Percentiles rank a stretch among this genome's conserved stretches.
These are phyloP conservation scores for Ehretia macrophylla DNA, from an alignment of 257 asterid species.

Conservation along the genomic window DNA sequence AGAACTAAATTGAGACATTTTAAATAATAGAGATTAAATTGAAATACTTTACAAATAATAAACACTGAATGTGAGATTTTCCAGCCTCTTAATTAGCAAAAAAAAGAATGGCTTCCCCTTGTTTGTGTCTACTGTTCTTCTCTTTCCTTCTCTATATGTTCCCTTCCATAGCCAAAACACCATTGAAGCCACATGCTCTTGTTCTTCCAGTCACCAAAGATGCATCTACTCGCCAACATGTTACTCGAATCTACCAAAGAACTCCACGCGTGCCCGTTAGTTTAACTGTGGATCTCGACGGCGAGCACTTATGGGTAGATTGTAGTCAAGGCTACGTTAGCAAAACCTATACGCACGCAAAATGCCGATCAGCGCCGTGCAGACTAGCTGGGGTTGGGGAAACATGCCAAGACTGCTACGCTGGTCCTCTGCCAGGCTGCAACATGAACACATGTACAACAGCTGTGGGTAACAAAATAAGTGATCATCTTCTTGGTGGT, in stretches of 20 bases:
- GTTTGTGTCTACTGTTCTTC: conserved; percentile 8
- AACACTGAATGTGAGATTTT: too few species aligned
- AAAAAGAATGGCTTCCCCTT: conserved; percentile 1
- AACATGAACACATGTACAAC: conserved; percentile 29
- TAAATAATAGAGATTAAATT: too few species aligned
- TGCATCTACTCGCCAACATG: conserved; percentile 31
- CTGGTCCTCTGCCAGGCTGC: conserved; percentile 31
- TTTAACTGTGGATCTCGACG: conserved; percentile 33
- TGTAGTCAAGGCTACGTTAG: conserved; percentile 29
- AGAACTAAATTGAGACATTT: too few species aligned
- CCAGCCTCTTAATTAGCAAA: too few species aligned
- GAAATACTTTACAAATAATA: too few species aligned
- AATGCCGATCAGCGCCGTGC: conserved; percentile 33
- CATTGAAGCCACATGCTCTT: conserved; percentile 23
- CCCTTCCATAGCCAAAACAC: conserved; percentile 9
- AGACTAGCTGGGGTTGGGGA: conserved; percentile 20
- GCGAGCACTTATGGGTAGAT: conserved; percentile 35
- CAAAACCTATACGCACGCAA: conserved; percentile 31
- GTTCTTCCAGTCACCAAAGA: conserved; percentile 37
- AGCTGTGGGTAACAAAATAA: conserved; percentile 14
- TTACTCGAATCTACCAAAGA: conserved; percentile 33
- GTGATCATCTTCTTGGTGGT: conserved; percentile 12
- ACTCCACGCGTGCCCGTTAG: conserved; percentile 30
- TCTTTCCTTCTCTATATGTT: conserved; percentile 8
- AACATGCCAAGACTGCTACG: conserved; percentile 14